Percentiles rank a stretch among this genome's conserved stretches.
Conservation (phyloP, 1,284 basidiomycete genomes). For the Heterobasidion irregulare region DNA sequence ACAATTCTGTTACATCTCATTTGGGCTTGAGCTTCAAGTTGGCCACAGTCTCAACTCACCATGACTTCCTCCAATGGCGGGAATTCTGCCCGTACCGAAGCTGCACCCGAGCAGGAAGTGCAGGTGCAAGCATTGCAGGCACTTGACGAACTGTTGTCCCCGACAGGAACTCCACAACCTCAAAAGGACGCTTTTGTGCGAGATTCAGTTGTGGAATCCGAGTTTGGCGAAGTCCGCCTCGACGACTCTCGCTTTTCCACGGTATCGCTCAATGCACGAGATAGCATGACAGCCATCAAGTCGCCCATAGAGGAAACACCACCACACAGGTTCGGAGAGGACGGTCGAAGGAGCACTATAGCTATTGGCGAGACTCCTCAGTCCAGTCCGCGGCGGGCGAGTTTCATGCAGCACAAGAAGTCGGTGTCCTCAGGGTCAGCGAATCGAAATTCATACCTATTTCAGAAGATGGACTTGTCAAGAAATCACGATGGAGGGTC, state of each 20-base stretch:
- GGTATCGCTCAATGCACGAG: conserved; percentile 34
- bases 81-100: neutral
- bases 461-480: no score
- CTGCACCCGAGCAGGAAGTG: neutral
- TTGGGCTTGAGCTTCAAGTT: neutral
- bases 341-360: conserved; percentile 12
- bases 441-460: no score
- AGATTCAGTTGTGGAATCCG: conserved; percentile 11
- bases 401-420: conserved; percentile 32
- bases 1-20: neutral
- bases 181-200: conserved; percentile 1
- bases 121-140: neutral
- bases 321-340: conserved; percentile 15
- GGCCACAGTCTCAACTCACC: neutral
- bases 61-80: neutral
- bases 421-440: no score
- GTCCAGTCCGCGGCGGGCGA: neutral
- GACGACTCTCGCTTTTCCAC: conserved; percentile 55
- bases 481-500: no score
- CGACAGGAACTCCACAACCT: conserved; percentile 3
- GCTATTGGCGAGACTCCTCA: neutral
- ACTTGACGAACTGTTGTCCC: conserved; percentile 11
- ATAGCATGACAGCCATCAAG: conserved; percentile 18
- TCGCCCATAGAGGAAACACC: conserved; percentile 8
- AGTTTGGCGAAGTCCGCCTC: conserved; percentile 11